Conservation (phyloP, 805 yeast genomes). For the Wickerhamomyces tratensis region DNA sequence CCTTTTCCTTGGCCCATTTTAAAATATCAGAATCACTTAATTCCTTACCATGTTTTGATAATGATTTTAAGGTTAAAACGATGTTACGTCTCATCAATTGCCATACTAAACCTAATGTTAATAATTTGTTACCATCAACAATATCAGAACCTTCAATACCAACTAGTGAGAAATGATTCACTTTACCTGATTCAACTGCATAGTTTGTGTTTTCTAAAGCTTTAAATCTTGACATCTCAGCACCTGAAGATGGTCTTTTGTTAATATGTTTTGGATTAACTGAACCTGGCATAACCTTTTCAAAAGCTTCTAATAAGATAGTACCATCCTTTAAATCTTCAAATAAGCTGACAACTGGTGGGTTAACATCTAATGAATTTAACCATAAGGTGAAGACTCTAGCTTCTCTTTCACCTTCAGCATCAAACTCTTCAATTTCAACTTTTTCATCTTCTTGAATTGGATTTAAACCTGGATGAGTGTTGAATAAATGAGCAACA, state of each 20-base stretch:
- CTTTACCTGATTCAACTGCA: slow-evolving; percentile 94
- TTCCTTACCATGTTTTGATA: slow-evolving; percentile 66
- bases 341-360: slow-evolving; percentile 83
- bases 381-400: slow-evolving; percentile 97
- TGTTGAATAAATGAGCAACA: slow-evolving; percentile 94
- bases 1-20: slow-evolving; percentile 89
- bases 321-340: slow-evolving; percentile 94
- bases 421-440: slow-evolving; percentile 96
- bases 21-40: slow-evolving; percentile 79
- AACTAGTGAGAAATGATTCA: slow-evolving; percentile 84
- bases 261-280: slow-evolving; percentile 75
- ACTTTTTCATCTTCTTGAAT: slow-evolving; percentile 84
- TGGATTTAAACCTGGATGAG: slow-evolving; percentile 94
- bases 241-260: slow-evolving; percentile 68
- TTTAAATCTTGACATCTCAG: slow-evolving; percentile 80
- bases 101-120: slow-evolving; percentile 93
- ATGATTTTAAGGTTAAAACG: slow-evolving; percentile 65
- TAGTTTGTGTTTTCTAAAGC: slow-evolving; percentile 97
- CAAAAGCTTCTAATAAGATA: slow-evolving; percentile 83
- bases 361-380: slow-evolving; percentile 92
- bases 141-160: slow-evolving; percentile 98
- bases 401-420: slow-evolving; percentile 99
- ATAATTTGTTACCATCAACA: slow-evolving; percentile 81
- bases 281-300: slow-evolving; percentile 90
- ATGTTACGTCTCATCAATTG: slow-evolving; percentile 97